phyloP scores from a whole-genome alignment of 257 asterid species.

The Solanum paucissectum region DNA sequence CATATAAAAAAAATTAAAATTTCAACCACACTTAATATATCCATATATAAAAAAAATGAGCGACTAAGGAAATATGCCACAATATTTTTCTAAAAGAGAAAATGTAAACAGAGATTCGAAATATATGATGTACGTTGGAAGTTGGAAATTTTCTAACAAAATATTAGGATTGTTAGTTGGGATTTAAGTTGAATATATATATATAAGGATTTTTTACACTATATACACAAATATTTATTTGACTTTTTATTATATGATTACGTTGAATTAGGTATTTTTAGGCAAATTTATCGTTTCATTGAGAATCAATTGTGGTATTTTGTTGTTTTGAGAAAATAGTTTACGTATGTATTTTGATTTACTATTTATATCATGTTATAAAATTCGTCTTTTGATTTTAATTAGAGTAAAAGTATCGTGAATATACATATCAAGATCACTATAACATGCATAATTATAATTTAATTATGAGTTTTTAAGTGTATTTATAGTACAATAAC shows the following conservation, averaged over 20 bases:
- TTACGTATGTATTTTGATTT: neutral
- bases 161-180: neutral
- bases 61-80: neutral
- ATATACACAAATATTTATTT: neutral
- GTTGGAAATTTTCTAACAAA: neutral
- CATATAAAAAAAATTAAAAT: too few species aligned
- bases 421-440: too few species aligned
- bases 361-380: neutral
- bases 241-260: neutral
- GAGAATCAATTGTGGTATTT: neutral
- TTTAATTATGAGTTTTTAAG: too few species aligned
- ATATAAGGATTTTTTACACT: neutral
- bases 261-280: neutral
- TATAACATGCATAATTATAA: too few species aligned
- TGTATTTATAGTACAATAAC: too few species aligned
- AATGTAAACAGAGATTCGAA: neutral
- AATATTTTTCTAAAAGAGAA: neutral
- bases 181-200: neutral
- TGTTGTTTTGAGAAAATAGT: neutral
- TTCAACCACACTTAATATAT: neutral
- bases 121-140: neutral
- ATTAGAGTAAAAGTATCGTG: neutral
- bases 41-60: neutral
- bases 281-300: neutral
- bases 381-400: neutral